Percentiles rank a stretch among this genome's conserved stretches.
Conservation (phyloP, 192 early-diverging fungal genomes). For the Backusella psychrophila region DNA sequence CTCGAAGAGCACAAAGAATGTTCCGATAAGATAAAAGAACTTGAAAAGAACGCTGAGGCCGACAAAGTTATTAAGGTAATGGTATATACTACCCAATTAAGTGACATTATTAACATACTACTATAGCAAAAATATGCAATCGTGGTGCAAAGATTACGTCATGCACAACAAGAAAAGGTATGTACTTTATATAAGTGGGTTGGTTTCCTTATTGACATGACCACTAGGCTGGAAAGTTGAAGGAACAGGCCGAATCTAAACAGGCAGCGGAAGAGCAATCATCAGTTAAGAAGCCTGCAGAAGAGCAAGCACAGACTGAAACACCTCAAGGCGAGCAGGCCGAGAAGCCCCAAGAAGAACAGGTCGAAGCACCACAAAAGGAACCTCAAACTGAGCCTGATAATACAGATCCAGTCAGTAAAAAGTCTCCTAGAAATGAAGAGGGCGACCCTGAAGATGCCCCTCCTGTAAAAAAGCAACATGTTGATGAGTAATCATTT, state of each 20-base stretch:
- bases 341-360: neutral
- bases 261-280: neutral
- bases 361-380: neutral
- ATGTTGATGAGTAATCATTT: neutral
- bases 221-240: neutral
- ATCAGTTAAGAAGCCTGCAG: neutral
- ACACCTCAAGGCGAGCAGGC: neutral
- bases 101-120: neutral
- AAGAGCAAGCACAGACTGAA: neutral
- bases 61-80: neutral
- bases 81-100: neutral
- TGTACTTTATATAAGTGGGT: neutral
- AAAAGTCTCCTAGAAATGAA: neutral
- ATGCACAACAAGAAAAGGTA: neutral
- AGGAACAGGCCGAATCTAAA: neutral
- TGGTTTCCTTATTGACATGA: neutral
- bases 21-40: neutral
- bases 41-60: neutral
- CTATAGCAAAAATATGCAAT: neutral
- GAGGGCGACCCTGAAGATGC: neutral
- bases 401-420: neutral
- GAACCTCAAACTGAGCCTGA: neutral
- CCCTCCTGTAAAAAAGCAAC: neutral
- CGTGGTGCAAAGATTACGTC: neutral
- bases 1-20: neutral